Evolutionary conservation across 192 early-diverging fungal genomes (phyloP).

Genomic region (Gaertneriomyces sp.): DNA sequence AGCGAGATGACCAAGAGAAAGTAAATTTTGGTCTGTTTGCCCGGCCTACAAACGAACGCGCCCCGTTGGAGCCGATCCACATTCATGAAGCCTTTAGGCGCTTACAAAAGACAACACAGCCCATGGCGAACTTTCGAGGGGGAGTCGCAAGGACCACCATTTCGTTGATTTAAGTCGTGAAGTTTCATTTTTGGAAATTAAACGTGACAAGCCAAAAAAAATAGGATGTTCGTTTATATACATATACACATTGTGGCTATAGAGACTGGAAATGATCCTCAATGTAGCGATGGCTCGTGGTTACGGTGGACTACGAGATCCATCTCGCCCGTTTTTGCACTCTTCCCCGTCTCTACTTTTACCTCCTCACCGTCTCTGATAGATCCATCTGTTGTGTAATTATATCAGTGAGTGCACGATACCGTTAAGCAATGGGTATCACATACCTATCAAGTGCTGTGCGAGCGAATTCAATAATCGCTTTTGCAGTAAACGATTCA

Average conservation of each 20-base stretch:
- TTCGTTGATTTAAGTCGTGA: constrained; percentile 12
- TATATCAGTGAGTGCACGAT: background rate
- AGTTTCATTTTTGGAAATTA: background rate
- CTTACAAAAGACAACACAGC: constrained; percentile 57
- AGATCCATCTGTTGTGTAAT: constrained; percentile 46
- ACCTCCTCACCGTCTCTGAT: constrained; percentile 54
- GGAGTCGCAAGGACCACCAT: constrained; percentile 20
- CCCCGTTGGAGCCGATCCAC: constrained; percentile 77
- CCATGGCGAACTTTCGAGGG: constrained; percentile 38
- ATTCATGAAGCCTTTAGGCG: constrained; percentile 92
- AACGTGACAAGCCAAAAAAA: too few species aligned
- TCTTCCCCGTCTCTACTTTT: constrained; percentile 6
- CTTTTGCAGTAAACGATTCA: constrained; percentile 67
- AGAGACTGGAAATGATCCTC: background rate
- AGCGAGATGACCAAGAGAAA: constrained; percentile 31
- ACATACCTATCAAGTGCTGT: constrained; percentile 49
- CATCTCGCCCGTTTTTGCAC: too few species aligned
- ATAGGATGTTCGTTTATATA: too few species aligned
- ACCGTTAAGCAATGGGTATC: background rate
- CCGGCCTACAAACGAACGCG: constrained; percentile 70
- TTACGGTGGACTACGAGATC: background rate
- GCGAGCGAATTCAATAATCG: constrained; percentile 50
- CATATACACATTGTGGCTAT: background rate
- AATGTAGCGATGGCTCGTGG: background rate
- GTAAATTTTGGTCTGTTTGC: constrained; percentile 66